phyloP scores from a whole-genome alignment of 768 basidiomycete species.

The Leccinum longicurvipes region DNA sequence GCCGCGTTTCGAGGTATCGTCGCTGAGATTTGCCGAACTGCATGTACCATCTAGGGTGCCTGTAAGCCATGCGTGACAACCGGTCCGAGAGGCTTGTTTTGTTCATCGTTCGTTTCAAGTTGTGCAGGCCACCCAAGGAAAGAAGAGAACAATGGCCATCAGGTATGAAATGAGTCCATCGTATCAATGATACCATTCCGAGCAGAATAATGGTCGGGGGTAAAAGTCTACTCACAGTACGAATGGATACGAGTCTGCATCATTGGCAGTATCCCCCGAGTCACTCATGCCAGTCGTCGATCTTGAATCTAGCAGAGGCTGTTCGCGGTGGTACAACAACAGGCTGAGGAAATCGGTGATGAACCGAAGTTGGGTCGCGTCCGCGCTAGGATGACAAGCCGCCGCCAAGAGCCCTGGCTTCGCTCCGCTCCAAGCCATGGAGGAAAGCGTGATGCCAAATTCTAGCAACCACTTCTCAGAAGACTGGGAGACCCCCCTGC shows the following conservation, averaged over 20 bases:
- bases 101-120: background rate
- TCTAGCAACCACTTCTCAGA: conserved; percentile 30
- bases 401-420: conserved; percentile 54
- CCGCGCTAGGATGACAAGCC: conserved; percentile 57
- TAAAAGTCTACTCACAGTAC: conserved; percentile 18
- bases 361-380: conserved; percentile 51
- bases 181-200: conserved; percentile 11
- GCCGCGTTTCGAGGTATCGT: conserved; percentile 33
- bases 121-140: background rate
- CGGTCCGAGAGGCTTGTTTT: conserved; percentile 37
- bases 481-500: conserved; percentile 23
- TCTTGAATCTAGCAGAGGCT: conserved; percentile 1
- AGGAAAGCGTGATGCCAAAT: conserved; percentile 18
- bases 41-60: conserved; percentile 39
- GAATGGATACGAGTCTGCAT: conserved; percentile 2
- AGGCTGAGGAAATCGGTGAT: conserved; percentile 49
- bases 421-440: conserved; percentile 23
- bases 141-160: background rate
- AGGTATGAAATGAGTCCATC: conserved; percentile 4
- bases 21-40: conserved; percentile 40
- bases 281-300: background rate
- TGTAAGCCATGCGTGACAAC: conserved; percentile 33
- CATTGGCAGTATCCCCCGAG: background rate
- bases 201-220: background rate
- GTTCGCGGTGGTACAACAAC: conserved; percentile 36